Base-by-base conservation (phyloP, 108 stramenopile species). In the Fragilariopsis cylindrus region DNA sequence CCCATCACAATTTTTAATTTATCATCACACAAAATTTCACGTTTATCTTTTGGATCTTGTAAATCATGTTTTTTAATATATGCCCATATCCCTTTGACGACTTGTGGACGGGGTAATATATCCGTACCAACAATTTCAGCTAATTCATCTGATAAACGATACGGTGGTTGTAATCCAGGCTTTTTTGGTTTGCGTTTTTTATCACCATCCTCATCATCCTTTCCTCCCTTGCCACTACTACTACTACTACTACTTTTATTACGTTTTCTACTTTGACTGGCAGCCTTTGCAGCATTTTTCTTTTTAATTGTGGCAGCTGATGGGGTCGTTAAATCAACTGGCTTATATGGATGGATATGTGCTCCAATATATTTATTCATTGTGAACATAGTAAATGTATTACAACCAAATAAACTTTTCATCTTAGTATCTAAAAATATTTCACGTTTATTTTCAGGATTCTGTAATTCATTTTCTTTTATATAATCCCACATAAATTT, bases 401-500 rank as follows among this genome's bases (percentile, higher is more conserved):
- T 58, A 57, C 85, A 71, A 6, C 88, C 89, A 72, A 96, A 90
- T 52, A 93, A 88, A n/a, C 76, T 53, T 54, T 84, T 50, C 87
- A 92, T 87, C 48, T 84, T 84, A 12, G 76, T 83, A 47, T 93
- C 92, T 66, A 92, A 63, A 7, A 92, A 46, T 45, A 96, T 94
- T 69, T 96, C 84, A 4, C 88, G 81, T 66, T 86, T 88, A 57
- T 96, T 91, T 39, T 84, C 74, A 0, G 96, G 96, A 83, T 96
- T 90, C 75, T 96, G 96, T n/a, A 94, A 71, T 55, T 93, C 70
- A 65, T 96, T 69, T 46, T 88, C 85, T 58, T 81, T 83, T 60
- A 96, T 90, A 48, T 96, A 96, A 58, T 87, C 88, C 96, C 96
- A 96, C 19, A 96, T 48, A 1, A 57, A 71, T 67, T 96, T 96